Evolutionary conservation across 108 stramenopile genomes (phyloP), one percentile per base, ranked within the genome.

Genomic region (Cyclotella cryptica): DNA sequence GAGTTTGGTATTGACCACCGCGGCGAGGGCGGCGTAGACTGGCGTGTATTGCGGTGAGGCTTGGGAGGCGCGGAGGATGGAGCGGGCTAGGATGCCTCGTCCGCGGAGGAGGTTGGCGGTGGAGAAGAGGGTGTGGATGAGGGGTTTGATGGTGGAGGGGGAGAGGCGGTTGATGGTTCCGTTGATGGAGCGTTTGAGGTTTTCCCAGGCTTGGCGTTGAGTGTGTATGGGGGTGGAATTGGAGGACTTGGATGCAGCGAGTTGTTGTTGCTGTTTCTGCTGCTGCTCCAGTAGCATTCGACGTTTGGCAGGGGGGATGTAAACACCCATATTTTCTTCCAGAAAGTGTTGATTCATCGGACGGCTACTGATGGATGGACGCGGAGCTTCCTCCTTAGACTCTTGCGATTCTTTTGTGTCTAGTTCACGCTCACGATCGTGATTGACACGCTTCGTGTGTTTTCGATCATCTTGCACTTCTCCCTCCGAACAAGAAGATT

Each of bases 131-230:
- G 96, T 84, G 46, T 97, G 96, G 57, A 97, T 90, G 29, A 98
- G 76, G 10, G 89, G 86, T 84, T 98, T 97, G 74, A 99, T 94
- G 68, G 98, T 99, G 67, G 71, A 42, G 17, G 88, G 74, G 80
- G 95, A 97, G 46, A 97, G 88, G 22, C 97, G 94, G 88, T 99
- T 99, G 78, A 99, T 93, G 8, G 97, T 92, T 49, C 99, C 99
- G 80, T 99, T 98, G 78, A 99, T 94, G 66, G 91, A 83, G 63
- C 95, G 96, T 57, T 90, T 88, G 61, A 98, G 91, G 44, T 86
- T 84, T 66, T 94, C 85, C 99, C 99, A 99, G 35, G 89, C 74
- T 42, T 89, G 85, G 30, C 87, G 83, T 80, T 99, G 99, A 39
- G 72, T 60, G 69, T 64, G 41, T 26, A 76, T 68, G 63, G 72